These are phyloP conservation scores for Aspergillus ruber DNA, from an alignment of 2,329 filamentous ascomycete species.

Conservation along the genomic window DNA sequence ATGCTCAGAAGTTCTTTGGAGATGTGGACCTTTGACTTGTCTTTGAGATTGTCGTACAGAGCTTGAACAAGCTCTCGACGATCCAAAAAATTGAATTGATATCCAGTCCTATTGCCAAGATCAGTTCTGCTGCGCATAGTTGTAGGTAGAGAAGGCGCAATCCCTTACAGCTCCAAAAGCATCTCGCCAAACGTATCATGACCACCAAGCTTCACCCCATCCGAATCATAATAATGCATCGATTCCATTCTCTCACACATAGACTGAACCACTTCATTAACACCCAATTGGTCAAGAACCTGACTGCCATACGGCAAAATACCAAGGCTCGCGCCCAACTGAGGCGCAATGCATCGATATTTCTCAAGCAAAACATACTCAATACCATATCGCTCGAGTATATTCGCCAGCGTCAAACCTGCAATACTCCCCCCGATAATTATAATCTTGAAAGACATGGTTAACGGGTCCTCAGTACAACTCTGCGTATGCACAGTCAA, in stretches of 20 bases:
- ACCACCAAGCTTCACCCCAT: background rate
- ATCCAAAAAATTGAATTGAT: conserved; percentile 23
- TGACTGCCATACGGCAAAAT: conserved; percentile 38
- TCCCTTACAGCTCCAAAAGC: conserved; percentile 3
- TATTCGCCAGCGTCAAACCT: conserved; percentile 43
- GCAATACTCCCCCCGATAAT: conserved; percentile 46
- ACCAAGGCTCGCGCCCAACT: conserved; percentile 45
- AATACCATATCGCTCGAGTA: conserved; percentile 41
- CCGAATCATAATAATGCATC: conserved; percentile 1
- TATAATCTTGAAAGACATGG: conserved; percentile 25
- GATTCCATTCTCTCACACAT: background rate
- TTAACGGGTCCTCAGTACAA: too few species aligned
- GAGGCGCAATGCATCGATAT: conserved; percentile 27
- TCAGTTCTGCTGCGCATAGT: background rate
- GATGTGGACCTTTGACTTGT: conserved; percentile 22
- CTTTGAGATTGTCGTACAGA: conserved; percentile 26
- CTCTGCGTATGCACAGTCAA: too few species aligned
- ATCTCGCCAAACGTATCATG: background rate
- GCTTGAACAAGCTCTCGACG: conserved; percentile 30
- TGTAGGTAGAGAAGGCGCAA: background rate
- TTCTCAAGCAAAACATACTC: conserved; percentile 47
- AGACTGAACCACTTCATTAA: conserved; percentile 20
- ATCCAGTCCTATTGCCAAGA: conserved; percentile 2
- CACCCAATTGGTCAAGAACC: conserved; percentile 48
- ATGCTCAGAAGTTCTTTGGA: conserved; percentile 17